Conservation (phyloP, 1,284 basidiomycete genomes). For the Cryptococcus sp. region DNA sequence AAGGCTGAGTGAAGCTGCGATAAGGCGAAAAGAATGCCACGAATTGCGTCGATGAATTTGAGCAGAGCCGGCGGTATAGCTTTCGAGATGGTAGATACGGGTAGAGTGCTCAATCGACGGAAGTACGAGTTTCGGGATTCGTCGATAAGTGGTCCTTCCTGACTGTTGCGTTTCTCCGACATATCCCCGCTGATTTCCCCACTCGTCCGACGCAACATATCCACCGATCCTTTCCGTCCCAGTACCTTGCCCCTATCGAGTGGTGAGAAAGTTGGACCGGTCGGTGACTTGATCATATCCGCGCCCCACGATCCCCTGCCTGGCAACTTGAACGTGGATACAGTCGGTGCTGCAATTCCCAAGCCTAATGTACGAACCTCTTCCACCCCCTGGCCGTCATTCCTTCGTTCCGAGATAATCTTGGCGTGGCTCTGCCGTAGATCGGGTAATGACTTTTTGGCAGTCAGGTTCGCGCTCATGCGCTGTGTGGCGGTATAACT, state of each 20-base stretch:
- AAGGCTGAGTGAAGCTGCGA: conserved; percentile 90
- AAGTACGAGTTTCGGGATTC: conserved; percentile 92
- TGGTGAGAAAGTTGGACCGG: conserved; percentile 10
- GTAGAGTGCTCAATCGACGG: conserved; percentile 74
- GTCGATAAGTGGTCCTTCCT: conserved; percentile 56
- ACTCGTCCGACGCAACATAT: conserved; percentile 27
- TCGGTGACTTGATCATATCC: conserved; percentile 19
- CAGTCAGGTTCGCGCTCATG: conserved; percentile 54
- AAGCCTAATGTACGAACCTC: conserved; percentile 33
- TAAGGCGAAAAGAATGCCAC: conserved; percentile 88
- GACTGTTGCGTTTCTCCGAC: conserved; percentile 21
- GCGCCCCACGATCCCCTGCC: conserved; percentile 7
- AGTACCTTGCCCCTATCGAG: conserved; percentile 15
- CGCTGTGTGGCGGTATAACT: conserved; percentile 49
- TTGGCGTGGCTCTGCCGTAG: conserved; percentile 63
- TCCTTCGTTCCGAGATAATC: conserved; percentile 51
- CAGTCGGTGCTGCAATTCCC: conserved; percentile 29
- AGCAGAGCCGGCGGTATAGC: conserved; percentile 73
- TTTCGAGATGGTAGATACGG: conserved; percentile 65
- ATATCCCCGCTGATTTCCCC: conserved; percentile 10
- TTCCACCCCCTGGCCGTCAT: conserved; percentile 26
- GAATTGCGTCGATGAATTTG: conserved; percentile 78
- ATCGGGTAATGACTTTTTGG: conserved; percentile 86
- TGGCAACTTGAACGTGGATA: conserved; percentile 17
- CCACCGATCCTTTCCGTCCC: conserved; percentile 31